phyloP scores from a whole-genome alignment of 2,329 filamentous ascomycete genomes.

The Phialemoniopsis sp. region DNA sequence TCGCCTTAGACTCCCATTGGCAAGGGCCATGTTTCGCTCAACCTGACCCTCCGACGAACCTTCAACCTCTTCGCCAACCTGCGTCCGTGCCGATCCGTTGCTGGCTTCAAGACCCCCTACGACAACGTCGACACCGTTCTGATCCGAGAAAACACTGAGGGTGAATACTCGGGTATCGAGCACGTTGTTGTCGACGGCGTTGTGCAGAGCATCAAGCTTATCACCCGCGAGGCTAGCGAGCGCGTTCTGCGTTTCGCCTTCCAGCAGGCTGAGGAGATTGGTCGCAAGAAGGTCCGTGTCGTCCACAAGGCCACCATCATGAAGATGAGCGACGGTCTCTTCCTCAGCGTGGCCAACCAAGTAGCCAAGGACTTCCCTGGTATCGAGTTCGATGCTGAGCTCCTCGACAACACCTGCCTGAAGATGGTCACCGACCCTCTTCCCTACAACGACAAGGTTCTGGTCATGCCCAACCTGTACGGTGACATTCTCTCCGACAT shows the following conservation, averaged over 20 bases:
- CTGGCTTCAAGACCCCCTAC: constrained; percentile 97
- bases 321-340: constrained; percentile 99
- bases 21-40: constrained; percentile 98
- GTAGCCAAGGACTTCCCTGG: constrained; percentile 93
- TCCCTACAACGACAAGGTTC: constrained; percentile 98
- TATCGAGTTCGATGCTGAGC: constrained; percentile 95
- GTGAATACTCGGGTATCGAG: constrained; percentile 99
- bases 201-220: constrained; percentile 99
- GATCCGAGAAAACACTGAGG: constrained; percentile 99
- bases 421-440: constrained; percentile 97
- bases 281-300: constrained; percentile 93
- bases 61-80: constrained; percentile 99
- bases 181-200: constrained; percentile 97
- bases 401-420: constrained; percentile 98
- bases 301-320: constrained; percentile 99
- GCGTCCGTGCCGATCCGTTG: constrained; percentile 93
- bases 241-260: constrained; percentile 96
- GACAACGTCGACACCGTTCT: constrained; percentile 95
- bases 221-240: constrained; percentile 91
- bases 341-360: constrained; percentile 81
- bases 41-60: constrained; percentile 95
- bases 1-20: constrained; percentile 76
- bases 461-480: constrained; percentile 98
- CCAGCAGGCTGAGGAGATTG: constrained; percentile 92
- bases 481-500: constrained; percentile 99